These are phyloP conservation scores for Neopestalotiopsis clavispora DNA, from an alignment of 2,329 filamentous ascomycete species.

Conservation along the genomic window DNA sequence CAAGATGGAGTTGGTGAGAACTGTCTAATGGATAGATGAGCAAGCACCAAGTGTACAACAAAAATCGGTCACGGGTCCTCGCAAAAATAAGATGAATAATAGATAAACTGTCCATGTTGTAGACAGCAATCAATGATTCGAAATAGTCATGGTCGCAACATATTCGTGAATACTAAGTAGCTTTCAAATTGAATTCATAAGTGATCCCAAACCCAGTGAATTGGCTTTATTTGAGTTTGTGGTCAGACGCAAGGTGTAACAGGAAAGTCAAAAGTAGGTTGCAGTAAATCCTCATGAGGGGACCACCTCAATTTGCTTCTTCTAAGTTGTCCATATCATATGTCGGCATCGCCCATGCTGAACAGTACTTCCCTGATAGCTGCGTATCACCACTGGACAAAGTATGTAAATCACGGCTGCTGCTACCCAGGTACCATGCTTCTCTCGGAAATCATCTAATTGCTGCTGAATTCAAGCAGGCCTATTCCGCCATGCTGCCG, in stretches of 20 bases:
- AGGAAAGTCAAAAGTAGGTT: not conserved
- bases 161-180: not conserved
- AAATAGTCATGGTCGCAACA: not conserved
- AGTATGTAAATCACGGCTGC: not conserved
- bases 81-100: not conserved
- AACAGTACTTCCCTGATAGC: not conserved
- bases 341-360: not conserved
- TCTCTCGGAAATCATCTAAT: not conserved
- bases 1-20: conserved; percentile 69
- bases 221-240: not conserved
- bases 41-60: not conserved
- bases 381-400: not conserved
- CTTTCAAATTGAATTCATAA: too few species aligned
- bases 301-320: not conserved
- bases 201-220: too few species aligned
- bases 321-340: not conserved
- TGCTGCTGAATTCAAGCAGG: not conserved
- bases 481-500: too few species aligned
- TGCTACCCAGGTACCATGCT: too few species aligned
- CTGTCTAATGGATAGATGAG: conserved; percentile 3
- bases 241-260: not conserved
- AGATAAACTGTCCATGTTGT: not conserved
- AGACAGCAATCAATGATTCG: not conserved
- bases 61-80: not conserved
- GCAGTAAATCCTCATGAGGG: not conserved